phyloP scores from a whole-genome alignment of 805 yeast genomes.

The Nakazawaea populi region DNA sequence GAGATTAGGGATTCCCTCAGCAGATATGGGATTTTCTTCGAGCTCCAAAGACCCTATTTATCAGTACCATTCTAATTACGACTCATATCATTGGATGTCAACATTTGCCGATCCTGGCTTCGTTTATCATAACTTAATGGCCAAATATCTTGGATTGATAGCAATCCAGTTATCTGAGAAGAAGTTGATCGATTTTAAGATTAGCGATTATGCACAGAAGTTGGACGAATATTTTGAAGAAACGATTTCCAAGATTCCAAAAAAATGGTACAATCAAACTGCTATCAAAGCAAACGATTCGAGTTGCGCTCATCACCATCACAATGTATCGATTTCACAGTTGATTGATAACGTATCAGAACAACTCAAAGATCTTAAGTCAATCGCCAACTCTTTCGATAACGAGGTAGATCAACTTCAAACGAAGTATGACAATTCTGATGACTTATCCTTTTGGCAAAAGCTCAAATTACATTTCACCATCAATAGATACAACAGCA shows the following conservation, averaged over 20 bases:
- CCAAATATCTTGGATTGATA: conserved; percentile 47
- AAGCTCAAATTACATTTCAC: conserved; percentile 21
- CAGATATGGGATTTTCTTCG: conserved; percentile 51
- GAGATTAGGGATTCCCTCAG: conserved; percentile 53
- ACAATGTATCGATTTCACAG: conserved; percentile 19
- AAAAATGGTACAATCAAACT: conserved; percentile 23
- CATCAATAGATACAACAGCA: conserved; percentile 28
- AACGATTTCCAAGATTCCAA: conserved; percentile 30
- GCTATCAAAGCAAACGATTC: neutral
- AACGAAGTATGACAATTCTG: conserved; percentile 21
- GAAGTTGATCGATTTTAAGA: conserved; percentile 37
- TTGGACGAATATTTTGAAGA: conserved; percentile 32
- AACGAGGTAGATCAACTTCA: conserved; percentile 13
- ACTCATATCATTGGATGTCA: conserved; percentile 67
- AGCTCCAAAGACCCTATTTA: conserved; percentile 50
- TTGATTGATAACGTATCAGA: conserved; percentile 15
- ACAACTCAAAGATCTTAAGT: conserved; percentile 5
- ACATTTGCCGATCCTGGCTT: conserved; percentile 58
- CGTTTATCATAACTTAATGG: conserved; percentile 48
- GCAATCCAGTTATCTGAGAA: conserved; percentile 43
- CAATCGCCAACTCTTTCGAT: neutral
- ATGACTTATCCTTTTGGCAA: conserved; percentile 26
- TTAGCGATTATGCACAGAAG: conserved; percentile 32
- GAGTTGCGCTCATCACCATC: neutral
- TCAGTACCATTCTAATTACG: conserved; percentile 74